Evolutionary conservation across 805 yeast species (phyloP), one percentile per base, ranked within the genome.

Genomic region (Schwanniomyces occidentalis): DNA sequence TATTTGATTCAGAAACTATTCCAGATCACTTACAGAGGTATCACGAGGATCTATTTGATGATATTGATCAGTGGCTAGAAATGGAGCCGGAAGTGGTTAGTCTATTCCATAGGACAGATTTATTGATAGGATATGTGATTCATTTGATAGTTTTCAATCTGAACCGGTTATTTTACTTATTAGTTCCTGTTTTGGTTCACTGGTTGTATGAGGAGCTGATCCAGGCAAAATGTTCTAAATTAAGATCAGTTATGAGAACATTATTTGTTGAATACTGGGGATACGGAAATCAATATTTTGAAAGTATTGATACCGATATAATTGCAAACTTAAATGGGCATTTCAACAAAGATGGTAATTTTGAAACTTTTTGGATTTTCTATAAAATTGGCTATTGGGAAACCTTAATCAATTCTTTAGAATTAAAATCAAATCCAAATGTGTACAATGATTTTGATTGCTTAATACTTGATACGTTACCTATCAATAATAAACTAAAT

Each of bases 61-160:
- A 63, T 31, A 55, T 66, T 2, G 69, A 64, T 35, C 48, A 42
- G 8, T 66, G 71, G 71, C 50, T 67, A 7, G 54, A 44, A 19
- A 44, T 61, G 43, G 65, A 63, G 22, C 70, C 70, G 1, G 23
- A 28, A 8, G 20, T 47, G 8, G 40, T 63, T 7, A 45, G 49
- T n/a, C 28, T 31, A 5, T 15, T 35, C 0, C 50, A 62, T 38
- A 49, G 56, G 16, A 27, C 32, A 12, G 58, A 54, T 16, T 38
- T 65, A 7, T 36, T 65, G 9, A 24, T 57, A 3, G 71, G 71
- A 2, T 67, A 67, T 38, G 31, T 66, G 9, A 27, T 61, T 4
- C 67, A 64, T 28, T 35, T 66, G 14, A 32, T 65, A 5, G 56
- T 56, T n/a, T 44, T 65, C 35, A 53, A 65, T 33, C 69, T 61